A percentile compares a stretch with the other conserved stretches of the same genome.
phyloP scores from a whole-genome alignment of 176 grass and related monocot species.

The Hordeum vulgare region DNA sequence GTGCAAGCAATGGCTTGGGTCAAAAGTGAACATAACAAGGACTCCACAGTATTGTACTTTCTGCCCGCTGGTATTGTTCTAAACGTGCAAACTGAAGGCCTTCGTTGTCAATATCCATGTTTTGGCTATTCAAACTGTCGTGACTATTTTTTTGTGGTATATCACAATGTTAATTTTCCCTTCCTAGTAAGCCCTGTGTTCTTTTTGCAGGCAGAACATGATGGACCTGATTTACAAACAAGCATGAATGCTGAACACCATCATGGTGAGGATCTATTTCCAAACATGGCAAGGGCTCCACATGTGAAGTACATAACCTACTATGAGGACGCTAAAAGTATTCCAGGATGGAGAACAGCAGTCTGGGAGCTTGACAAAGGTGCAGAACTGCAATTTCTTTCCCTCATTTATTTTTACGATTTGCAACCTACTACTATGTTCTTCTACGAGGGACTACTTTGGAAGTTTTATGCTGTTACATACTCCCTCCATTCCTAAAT shows the following conservation, averaged over 20 bases:
- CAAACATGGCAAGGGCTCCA: conserved; percentile 70
- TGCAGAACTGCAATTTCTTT: conserved; percentile 28
- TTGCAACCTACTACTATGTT: background rate
- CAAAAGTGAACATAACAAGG: conserved; percentile 97
- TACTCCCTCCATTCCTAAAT: background rate
- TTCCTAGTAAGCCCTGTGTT: background rate
- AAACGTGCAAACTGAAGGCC: background rate
- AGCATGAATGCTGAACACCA: conserved; percentile 58
- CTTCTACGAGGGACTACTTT: background rate
- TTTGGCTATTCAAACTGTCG: background rate
- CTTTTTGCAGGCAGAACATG: conserved; percentile 75
- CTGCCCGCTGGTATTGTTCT: background rate
- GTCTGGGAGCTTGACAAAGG: conserved; percentile 97
- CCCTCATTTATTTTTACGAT: conserved; percentile 5
- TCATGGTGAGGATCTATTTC: conserved; percentile 50
- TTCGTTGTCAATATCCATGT: conserved; percentile 7
- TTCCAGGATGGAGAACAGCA: conserved; percentile 77
- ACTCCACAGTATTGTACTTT: conserved; percentile 63
- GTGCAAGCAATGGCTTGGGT: conserved; percentile 96
- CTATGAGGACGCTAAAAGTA: conserved; percentile 94
- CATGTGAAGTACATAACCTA: conserved; percentile 96
- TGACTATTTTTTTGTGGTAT: conserved; percentile 2
- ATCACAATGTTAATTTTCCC: background rate
- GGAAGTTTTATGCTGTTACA: background rate
- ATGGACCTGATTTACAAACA: conserved; percentile 90